These are phyloP conservation scores for Viola odorata DNA, from an alignment of 345 rosid genomes.

Conservation along the genomic window DNA sequence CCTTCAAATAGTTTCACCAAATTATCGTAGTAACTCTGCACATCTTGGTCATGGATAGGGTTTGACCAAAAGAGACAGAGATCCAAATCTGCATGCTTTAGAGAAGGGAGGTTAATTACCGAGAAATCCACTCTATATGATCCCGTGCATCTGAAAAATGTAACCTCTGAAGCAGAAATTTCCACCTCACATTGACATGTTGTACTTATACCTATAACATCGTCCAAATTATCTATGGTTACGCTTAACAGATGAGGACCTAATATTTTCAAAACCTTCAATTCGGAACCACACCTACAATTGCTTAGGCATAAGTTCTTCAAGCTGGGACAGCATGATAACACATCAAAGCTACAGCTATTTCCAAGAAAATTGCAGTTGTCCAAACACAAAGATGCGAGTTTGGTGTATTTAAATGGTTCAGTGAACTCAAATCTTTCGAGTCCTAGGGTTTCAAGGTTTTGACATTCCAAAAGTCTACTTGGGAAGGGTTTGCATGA, in stretches of 20 bases:
- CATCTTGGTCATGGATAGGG: too few species aligned
- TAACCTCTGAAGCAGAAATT: slow-evolving; percentile 1
- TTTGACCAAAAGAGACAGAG: too few species aligned
- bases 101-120: neutral
- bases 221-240: neutral
- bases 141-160: neutral
- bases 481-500: neutral
- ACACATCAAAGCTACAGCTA: neutral
- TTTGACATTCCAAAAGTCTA: neutral
- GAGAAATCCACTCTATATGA: neutral
- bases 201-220: neutral
- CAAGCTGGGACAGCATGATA: neutral
- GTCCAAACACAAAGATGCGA: neutral
- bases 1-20: too few species aligned
- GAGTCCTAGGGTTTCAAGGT: neutral
- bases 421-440: too few species aligned
- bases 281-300: neutral
- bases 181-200: neutral
- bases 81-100: neutral
- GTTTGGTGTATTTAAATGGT: neutral
- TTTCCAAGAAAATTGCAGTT: neutral
- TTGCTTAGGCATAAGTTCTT: neutral
- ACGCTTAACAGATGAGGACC: neutral
- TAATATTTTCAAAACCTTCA: neutral
- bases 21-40: neutral